Evolutionary conservation across 257 asterid genomes (phyloP).

Genomic region (Fraxinus quadrangulata): DNA sequence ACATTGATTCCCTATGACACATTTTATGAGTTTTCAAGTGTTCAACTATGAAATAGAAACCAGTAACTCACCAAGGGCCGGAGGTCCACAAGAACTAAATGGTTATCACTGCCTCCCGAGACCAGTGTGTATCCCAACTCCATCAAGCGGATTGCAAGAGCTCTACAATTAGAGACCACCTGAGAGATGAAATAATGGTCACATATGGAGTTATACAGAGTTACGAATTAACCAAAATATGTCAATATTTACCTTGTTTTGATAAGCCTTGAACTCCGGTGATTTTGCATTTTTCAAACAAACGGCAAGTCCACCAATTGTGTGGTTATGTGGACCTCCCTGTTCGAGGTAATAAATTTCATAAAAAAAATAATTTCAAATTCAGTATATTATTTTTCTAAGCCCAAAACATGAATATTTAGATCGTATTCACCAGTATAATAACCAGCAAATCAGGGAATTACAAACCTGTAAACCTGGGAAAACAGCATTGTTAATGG

Average conservation of each 20-base stretch:
- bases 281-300: slow-evolving; percentile 79
- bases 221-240: slow-evolving; percentile 4
- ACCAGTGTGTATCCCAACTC: slow-evolving; percentile 89
- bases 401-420: background rate
- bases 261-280: slow-evolving; percentile 75
- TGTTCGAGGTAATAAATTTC: slow-evolving; percentile 26
- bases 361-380: background rate
- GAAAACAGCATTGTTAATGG: slow-evolving; percentile 85
- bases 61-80: slow-evolving; percentile 69
- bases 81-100: slow-evolving; percentile 94
- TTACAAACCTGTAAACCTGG: slow-evolving; percentile 86
- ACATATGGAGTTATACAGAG: slow-evolving; percentile 16
- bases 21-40: background rate
- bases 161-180: slow-evolving; percentile 89
- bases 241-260: slow-evolving; percentile 56
- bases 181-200: slow-evolving; percentile 25
- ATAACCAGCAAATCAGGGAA: too few relatives aligned
- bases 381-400: background rate
- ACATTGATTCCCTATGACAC: background rate
- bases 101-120: slow-evolving; percentile 97
- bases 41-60: slow-evolving; percentile 9
- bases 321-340: slow-evolving; percentile 98
- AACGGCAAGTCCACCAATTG: slow-evolving; percentile 91
- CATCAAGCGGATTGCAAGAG: slow-evolving; percentile 69
- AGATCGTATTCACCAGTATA: too few relatives aligned